Conservation (phyloP, 305 asterid species). For the Fraxinus nigra region DNA sequence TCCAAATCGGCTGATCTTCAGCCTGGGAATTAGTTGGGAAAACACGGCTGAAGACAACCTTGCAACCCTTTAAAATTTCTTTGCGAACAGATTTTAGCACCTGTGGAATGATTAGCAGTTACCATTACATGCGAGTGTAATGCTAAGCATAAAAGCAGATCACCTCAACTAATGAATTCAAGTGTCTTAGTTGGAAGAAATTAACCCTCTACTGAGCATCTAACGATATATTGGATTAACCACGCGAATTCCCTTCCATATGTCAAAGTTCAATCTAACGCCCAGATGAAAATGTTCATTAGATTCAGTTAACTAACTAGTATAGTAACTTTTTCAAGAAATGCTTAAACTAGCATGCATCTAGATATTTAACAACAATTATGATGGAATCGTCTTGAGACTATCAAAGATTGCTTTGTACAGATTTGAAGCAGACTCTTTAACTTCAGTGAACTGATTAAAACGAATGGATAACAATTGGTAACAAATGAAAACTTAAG, state of each 20-base stretch:
- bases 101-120: constrained; percentile 28
- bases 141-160: neutral
- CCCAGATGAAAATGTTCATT: neutral
- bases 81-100: constrained; percentile 46
- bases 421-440: neutral
- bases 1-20: constrained; percentile 58
- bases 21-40: constrained; percentile 52
- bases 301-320: neutral
- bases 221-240: neutral
- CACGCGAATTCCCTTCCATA: neutral
- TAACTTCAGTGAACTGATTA: neutral
- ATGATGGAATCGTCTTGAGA: neutral
- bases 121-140: neutral
- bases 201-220: neutral
- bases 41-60: constrained; percentile 54
- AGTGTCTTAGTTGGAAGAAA: neutral
- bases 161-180: neutral
- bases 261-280: neutral
- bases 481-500: neutral
- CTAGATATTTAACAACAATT: neutral
- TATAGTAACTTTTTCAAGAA: neutral
- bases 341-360: neutral
- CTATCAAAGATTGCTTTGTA: neutral
- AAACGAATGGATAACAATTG: neutral
- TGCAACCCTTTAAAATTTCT: constrained; percentile 58